phyloP scores from a whole-genome alignment of 306 rosid species.

The Malus sieversii region DNA sequence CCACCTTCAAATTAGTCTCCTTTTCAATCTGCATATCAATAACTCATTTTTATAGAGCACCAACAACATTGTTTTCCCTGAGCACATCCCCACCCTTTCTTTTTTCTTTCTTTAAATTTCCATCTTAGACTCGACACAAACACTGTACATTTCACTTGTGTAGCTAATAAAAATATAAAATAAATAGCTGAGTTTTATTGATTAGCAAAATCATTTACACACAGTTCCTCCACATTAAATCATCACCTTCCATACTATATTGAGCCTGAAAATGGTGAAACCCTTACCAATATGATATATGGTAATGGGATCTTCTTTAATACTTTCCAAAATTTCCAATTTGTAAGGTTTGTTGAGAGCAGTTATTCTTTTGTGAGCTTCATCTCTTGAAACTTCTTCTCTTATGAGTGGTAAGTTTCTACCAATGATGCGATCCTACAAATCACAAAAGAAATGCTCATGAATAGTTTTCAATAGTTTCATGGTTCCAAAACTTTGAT shows the following conservation, averaged over 20 bases:
- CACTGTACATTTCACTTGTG: neutral
- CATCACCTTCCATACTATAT: neutral
- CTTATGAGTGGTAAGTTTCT: constrained; percentile 78
- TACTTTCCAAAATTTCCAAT: constrained; percentile 83
- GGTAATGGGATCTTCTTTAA: constrained; percentile 82
- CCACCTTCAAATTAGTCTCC: neutral
- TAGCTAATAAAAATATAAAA: neutral
- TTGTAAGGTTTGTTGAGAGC: constrained; percentile 89
- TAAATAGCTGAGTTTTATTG: neutral
- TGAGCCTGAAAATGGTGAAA: constrained; percentile 16
- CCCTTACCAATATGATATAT: constrained; percentile 83
- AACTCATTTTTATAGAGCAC: neutral
- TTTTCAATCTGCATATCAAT: neutral
- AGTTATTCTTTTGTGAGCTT: constrained; percentile 69
- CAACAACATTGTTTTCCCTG: neutral
- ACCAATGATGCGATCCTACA: constrained; percentile 76
- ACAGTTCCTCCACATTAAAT: neutral
- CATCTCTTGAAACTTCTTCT: constrained; percentile 94
- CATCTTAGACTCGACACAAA: neutral
- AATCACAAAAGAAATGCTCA: constrained; percentile 14
- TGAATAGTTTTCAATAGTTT: constrained; percentile 16
- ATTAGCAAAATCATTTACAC: neutral
- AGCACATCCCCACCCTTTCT: neutral
- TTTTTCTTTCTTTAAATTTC: neutral
- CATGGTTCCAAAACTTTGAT: neutral